Evolutionary conservation across 768 basidiomycete species (phyloP).

Genomic region (Lentinula aciculospora): DNA sequence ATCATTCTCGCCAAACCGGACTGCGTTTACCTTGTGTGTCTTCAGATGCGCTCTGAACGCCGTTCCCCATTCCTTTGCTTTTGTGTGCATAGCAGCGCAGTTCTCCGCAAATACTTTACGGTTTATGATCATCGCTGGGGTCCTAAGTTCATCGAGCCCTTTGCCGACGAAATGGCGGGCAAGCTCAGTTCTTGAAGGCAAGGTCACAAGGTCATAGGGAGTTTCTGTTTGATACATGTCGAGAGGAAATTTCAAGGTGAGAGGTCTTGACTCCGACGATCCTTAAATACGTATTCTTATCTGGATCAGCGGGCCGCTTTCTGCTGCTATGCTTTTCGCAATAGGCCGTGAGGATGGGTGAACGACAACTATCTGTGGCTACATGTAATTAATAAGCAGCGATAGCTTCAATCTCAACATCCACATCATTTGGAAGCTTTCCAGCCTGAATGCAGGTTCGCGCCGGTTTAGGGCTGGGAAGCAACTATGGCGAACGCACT

Average conservation of each 20-base stretch:
- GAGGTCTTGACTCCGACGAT: background rate
- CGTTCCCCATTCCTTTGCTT: conserved; percentile 61
- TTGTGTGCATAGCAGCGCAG: conserved; percentile 66
- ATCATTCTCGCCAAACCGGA: background rate
- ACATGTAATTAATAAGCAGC: conserved; percentile 29
- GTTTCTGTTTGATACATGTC: conserved; percentile 38
- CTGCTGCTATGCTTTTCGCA: background rate
- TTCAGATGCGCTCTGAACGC: conserved; percentile 81
- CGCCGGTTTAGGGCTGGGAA: conserved; percentile 61
- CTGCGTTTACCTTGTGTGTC: conserved; percentile 60
- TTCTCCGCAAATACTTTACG: conserved; percentile 66
- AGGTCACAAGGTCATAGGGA: conserved; percentile 29
- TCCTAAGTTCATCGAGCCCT: conserved; percentile 51
- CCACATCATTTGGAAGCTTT: conserved; percentile 61
- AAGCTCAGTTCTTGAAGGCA: conserved; percentile 44
- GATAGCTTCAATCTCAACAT: conserved; percentile 71
- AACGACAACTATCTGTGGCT: background rate
- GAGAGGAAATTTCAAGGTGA: background rate
- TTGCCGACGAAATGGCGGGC: conserved; percentile 53
- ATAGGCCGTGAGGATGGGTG: background rate
- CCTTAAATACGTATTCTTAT: background rate
- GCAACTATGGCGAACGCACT: conserved; percentile 22
- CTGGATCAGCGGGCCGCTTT: background rate
- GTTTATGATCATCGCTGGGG: conserved; percentile 78
- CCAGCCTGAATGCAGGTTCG: conserved; percentile 74